These are phyloP conservation scores for Boletales sp. DNA, from an alignment of 768 basidiomycete genomes.

Conservation along the genomic window DNA sequence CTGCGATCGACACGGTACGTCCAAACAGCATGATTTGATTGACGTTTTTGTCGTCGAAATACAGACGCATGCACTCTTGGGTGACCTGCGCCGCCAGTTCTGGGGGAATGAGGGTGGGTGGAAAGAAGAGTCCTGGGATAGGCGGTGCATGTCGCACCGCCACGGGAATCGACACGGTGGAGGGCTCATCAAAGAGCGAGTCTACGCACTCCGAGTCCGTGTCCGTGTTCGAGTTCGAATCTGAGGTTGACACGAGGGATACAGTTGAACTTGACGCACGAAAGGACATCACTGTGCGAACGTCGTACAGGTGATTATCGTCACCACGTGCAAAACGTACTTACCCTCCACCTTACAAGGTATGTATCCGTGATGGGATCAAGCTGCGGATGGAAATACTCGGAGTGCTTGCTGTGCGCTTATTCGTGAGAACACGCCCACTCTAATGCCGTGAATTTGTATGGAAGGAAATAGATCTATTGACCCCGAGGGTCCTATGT, in stretches of 20 bases:
- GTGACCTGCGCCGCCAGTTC: constrained; percentile 49
- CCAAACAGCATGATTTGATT: constrained; percentile 92
- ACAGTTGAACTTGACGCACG: not conserved
- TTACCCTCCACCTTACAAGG: constrained; percentile 4
- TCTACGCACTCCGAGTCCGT: constrained; percentile 28
- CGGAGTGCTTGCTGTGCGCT: not conserved
- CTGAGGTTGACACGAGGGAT: not conserved
- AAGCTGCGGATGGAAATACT: not conserved
- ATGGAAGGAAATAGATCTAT: no score
- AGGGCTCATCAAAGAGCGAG: constrained; percentile 51
- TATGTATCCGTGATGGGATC: not conserved
- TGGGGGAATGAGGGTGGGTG: constrained; percentile 45
- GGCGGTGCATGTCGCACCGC: constrained; percentile 42
- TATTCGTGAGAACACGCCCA: constrained; percentile 18
- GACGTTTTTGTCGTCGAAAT: constrained; percentile 46
- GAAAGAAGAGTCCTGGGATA: constrained; percentile 65
- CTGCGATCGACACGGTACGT: constrained; percentile 28
- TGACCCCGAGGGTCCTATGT: no score
- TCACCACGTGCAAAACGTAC: not conserved
- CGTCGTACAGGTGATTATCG: not conserved
- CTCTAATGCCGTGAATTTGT: constrained; percentile 1
- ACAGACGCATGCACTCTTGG: constrained; percentile 51
- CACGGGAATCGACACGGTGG: constrained; percentile 11
- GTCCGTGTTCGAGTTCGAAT: constrained; percentile 12
- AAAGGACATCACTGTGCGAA: constrained; percentile 10